Evolutionary conservation across 257 asterid species (phyloP).

Genomic region (Nicotiana benthamiana): DNA sequence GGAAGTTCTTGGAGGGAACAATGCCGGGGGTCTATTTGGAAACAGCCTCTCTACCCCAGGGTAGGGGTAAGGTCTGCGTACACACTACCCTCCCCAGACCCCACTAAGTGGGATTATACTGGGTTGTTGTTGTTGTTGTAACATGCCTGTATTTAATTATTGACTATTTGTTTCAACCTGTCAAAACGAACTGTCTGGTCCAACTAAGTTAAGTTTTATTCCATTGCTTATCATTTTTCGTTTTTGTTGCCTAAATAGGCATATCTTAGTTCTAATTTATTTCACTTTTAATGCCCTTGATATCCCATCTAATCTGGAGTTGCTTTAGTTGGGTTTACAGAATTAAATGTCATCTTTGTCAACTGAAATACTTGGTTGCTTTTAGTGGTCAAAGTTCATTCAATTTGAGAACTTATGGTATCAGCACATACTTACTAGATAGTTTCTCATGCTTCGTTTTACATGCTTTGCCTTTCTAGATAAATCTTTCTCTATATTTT

Average conservation of each 20-base stretch:
- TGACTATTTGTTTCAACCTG: not conserved
- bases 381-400: not conserved
- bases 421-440: not conserved
- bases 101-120: no score
- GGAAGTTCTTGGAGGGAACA: no score
- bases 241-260: not conserved
- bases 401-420: not conserved
- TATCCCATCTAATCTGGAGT: not conserved
- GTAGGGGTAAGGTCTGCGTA: no score
- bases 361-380: not conserved
- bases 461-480: not conserved
- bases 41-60: no score
- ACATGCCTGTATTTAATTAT: not conserved
- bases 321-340: constrained; percentile 3
- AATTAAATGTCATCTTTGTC: not conserved
- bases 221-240: not conserved
- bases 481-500: not conserved
- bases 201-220: not conserved
- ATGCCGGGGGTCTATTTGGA: no score
- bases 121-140: no score
- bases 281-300: not conserved
- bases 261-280: not conserved
- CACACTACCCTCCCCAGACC: no score
- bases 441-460: not conserved
- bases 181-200: not conserved